Base-by-base conservation (phyloP, 192 early-diverging fungal species). In the Entomortierella chlamydospora region DNA sequence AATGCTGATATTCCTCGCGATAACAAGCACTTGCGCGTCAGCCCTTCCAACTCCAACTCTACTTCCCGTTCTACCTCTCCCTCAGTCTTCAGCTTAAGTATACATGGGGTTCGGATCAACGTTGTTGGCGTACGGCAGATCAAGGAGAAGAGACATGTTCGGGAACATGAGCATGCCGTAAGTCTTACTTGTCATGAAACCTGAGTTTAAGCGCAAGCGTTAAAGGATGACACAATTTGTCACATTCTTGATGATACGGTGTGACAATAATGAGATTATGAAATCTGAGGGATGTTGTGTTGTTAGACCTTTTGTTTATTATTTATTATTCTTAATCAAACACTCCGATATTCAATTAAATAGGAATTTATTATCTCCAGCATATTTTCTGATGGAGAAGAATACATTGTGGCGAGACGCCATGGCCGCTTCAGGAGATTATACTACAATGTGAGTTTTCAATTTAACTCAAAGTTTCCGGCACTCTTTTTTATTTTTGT, bases 351-450 rank as follows among this genome's bases (percentile, higher is more conserved):
- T n/a, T n/a, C n/a, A n/a, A n/a, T n/a, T n/a, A n/a, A 37, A 43
- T n/a, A 81, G 84, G 76, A 85, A 70, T 89, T 84, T 60, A 64
- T 89, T 26, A 63, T 89, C 10, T 64, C 72, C 11, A 77, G 73
- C 17, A 58, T 34, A 13, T 64, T 82, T 20, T 59, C 57, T 29
- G 34, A 81, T 45, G 71, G 62, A 10, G 50, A 70, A 25, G 74
- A 70, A 30, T 70, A 56, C 33, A 54, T 67, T 7, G 86, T 89
- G 12, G 85, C 83, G 2, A 77, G 78, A 55, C 82, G 86, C 30
- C 73, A 86, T 53, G 81, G 84, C 23, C 74, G 80, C 13, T 89
- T 89, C 72, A 70, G 83, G 13, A 59, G 65, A 26, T 70, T 89
- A 7, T 68, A 82, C 18, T 56, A 61, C 11, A 73, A 82, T 49